phyloP scores from a whole-genome alignment of 2,329 filamentous ascomycete species.

The Ophiostoma perfectum region DNA sequence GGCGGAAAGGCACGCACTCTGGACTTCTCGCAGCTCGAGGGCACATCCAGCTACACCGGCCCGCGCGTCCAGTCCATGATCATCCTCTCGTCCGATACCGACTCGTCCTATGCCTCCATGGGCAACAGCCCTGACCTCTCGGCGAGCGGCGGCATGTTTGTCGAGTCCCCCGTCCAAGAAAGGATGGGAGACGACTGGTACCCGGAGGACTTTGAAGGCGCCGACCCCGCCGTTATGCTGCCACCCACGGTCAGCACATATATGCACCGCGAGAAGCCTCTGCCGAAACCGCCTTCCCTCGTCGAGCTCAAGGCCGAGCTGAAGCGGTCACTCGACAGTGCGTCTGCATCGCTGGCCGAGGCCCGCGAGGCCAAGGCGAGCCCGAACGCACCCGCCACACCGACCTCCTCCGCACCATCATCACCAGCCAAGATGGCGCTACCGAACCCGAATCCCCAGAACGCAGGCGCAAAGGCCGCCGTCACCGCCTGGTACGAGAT shows the following conservation, averaged over 20 bases:
- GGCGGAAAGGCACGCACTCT: constrained; percentile 53
- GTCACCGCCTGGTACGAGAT: constrained; percentile 69
- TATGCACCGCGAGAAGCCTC: constrained; percentile 72
- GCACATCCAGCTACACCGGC: constrained; percentile 8
- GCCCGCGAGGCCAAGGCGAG: constrained; percentile 39
- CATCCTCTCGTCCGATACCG: constrained; percentile 21
- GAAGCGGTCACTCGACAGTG: constrained; percentile 64
- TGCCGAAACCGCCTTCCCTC: constrained; percentile 79
- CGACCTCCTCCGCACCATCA: constrained; percentile 13
- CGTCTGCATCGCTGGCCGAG: constrained; percentile 61
- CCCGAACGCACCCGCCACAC: constrained; percentile 17
- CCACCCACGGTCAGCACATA: constrained; percentile 98
- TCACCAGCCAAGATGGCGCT: constrained; percentile 15
- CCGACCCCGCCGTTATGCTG: constrained; percentile 71
- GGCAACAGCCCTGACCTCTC: constrained; percentile 53
- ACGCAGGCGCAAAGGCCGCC: constrained; percentile 24
- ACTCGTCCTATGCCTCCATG: constrained; percentile 53
- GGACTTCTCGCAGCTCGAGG: constrained; percentile 52
- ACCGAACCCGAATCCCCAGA: constrained; percentile 3
- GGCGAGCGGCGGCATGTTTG: constrained; percentile 37
- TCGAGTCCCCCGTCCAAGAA: constrained; percentile 46
- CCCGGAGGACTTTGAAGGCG: constrained; percentile 50
- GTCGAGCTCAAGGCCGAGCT: constrained; percentile 64
- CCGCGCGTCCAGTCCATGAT: constrained; percentile 20
- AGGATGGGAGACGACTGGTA: constrained; percentile 41